Conservation (phyloP, 306 rosid genomes). For the Biancaea sappan region DNA sequence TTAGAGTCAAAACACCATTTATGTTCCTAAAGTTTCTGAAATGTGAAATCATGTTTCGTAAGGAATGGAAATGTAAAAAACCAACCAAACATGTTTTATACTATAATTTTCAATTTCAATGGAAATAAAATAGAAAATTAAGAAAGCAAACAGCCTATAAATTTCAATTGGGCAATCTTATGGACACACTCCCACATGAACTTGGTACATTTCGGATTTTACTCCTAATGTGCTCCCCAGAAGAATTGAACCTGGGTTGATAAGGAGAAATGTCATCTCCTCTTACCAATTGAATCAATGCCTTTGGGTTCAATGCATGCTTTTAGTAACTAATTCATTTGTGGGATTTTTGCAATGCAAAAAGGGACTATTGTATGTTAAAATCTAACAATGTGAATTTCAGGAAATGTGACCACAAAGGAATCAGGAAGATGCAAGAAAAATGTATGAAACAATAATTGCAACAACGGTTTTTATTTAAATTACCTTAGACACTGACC, state of each 20-base stretch:
- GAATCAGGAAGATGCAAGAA: conserved; percentile 3
- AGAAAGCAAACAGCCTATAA: too few relatives aligned
- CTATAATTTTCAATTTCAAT: too few relatives aligned
- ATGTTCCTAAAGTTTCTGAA: too few relatives aligned
- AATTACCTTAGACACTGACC: conserved; percentile 42
- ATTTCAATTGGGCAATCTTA: too few relatives aligned
- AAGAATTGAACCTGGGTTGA: not conserved
- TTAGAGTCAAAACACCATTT: too few relatives aligned
- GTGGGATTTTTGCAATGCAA: not conserved
- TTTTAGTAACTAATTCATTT: not conserved
- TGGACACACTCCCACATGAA: too few relatives aligned
- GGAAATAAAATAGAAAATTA: too few relatives aligned
- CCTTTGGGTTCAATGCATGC: not conserved
- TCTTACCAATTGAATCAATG: not conserved
- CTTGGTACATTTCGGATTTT: not conserved
- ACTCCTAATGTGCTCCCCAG: not conserved
- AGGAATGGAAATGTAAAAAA: too few relatives aligned
- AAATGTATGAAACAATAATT: not conserved
- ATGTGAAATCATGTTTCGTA: too few relatives aligned
- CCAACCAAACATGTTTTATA: too few relatives aligned
- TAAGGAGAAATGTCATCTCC: not conserved
- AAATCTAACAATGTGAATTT: conserved; percentile 9
- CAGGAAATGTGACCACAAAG: not conserved
- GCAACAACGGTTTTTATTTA: not conserved
- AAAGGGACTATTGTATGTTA: not conserved